Conservation (phyloP, 2,329 filamentous ascomycete species). For the Ceratocystiopsis sp. region DNA sequence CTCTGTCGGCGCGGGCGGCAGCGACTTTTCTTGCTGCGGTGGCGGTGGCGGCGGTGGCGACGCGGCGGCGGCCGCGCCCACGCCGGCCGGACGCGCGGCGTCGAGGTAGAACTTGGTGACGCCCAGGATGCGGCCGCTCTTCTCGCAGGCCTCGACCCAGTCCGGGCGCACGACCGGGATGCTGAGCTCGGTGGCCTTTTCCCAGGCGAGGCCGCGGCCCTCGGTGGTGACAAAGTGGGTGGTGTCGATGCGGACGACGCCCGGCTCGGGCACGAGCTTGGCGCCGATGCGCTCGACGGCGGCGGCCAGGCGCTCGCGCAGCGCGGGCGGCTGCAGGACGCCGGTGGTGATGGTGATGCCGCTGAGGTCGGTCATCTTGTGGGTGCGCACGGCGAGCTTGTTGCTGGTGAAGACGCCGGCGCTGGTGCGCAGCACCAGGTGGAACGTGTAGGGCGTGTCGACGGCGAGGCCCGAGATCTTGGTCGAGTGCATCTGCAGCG, state of each 20-base stretch:
- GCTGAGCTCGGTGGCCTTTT: constrained; percentile 94
- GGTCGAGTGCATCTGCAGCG: constrained; percentile 75
- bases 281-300: constrained; percentile 82
- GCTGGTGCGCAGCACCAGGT: constrained; percentile 76
- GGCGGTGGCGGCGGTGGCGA: constrained; percentile 6
- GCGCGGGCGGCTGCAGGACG: constrained; percentile 50
- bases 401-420: constrained; percentile 78
- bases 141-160: constrained; percentile 94
- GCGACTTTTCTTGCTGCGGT: constrained; percentile 6
- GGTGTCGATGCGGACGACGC: constrained; percentile 85
- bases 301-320: constrained; percentile 53
- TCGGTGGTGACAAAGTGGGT: constrained; percentile 98
- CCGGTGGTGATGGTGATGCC: constrained; percentile 91
- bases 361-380: constrained; percentile 96
- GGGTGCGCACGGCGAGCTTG: constrained; percentile 70
- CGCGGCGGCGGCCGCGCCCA: neutral
- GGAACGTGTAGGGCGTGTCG: constrained; percentile 90
- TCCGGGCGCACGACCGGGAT: constrained; percentile 93
- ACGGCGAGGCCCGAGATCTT: constrained; percentile 96
- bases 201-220: constrained; percentile 76
- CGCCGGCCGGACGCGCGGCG: constrained; percentile 36
- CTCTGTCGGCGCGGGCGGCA: constrained; percentile 8
- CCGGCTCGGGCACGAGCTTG: constrained; percentile 49
- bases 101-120: constrained; percentile 95
- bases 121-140: constrained; percentile 78